Base-by-base conservation (phyloP, 352 stramenopile genomes). In the Phytophthora fragariae region DNA sequence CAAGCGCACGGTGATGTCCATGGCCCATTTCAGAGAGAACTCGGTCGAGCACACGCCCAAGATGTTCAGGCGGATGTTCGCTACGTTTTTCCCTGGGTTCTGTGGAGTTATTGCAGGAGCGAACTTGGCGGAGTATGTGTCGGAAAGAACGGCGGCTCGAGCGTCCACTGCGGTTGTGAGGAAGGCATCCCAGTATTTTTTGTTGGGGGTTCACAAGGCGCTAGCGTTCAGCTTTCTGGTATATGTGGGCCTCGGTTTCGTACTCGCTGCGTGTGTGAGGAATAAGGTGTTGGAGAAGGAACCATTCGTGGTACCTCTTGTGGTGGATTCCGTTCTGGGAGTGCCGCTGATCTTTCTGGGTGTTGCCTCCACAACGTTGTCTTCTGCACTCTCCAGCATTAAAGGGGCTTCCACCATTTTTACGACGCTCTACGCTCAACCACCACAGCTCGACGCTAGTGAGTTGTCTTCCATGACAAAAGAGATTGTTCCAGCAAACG, bases 301-400 rank as follows among this genome's bases (percentile, higher is more conserved):
- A 27, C 58, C 61, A 1, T 81, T 88, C 37, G 65, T 85, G 11
- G 78, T 88, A 2, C 76, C 80, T 12, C 56, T 81, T 11, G 75
- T 84, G 1, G 78, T 89, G 15, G 82, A 89, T 60, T 82, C 77
- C 21, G 68, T 82, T n/a, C 46, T 89, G 0, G 82, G 78, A 0
- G 66, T 86, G 8, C 77, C 79, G 0, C 56, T 89, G 15, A 79
- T 89, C 27, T 83, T 83, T 53, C 21, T 86, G 2, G 80, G 80
- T 0, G 75, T 89, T 33, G 59, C 79, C 2, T 77, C 75, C 11
- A 83, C 80, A 27, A 85, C 80, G 15, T 53, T 88, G 27, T 80
- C 79, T 12, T 85, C 82, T 6, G 82, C 82, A 5, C 66, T 88
- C n/a, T 82, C 82, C 19, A 89, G 85, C 44, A 64, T 88, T 52